Evolutionary conservation across 352 stramenopile genomes (phyloP).

Genomic region (Thraustotheca clavata): DNA sequence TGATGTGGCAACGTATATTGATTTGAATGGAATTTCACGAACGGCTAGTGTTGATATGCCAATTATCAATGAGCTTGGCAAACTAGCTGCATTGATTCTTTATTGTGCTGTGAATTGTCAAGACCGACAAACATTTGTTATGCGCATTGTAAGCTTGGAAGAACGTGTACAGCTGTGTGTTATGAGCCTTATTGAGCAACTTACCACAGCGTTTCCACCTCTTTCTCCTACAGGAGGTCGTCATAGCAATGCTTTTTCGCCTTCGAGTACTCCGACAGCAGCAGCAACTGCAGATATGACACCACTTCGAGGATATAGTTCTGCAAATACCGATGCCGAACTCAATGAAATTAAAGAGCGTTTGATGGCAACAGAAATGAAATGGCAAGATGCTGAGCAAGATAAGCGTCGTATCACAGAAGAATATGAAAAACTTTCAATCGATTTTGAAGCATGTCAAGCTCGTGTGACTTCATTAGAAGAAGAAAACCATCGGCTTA

Average conservation of each 20-base stretch:
- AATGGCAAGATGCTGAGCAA: slow-evolving; percentile 62
- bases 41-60: slow-evolving; percentile 49
- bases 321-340: neutral
- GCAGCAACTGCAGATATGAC: neutral
- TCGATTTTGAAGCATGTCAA: slow-evolving; percentile 39
- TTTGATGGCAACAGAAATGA: slow-evolving; percentile 42
- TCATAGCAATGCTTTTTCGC: neutral
- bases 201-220: slow-evolving; percentile 28
- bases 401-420: slow-evolving; percentile 70
- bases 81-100: slow-evolving; percentile 63
- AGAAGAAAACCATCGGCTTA: slow-evolving; percentile 59
- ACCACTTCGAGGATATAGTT: slow-evolving; percentile 10
- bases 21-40: slow-evolving; percentile 54
- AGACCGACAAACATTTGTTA: slow-evolving; percentile 75
- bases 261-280: neutral
- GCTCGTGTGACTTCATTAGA: slow-evolving; percentile 42
- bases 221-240: slow-evolving; percentile 1
- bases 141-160: slow-evolving; percentile 77
- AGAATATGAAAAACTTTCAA: slow-evolving; percentile 47
- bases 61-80: slow-evolving; percentile 53
- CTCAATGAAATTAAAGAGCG: slow-evolving; percentile 14
- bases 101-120: slow-evolving; percentile 72
- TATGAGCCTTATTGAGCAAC: slow-evolving; percentile 77
- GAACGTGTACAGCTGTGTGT: slow-evolving; percentile 65
- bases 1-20: slow-evolving; percentile 32